Percentiles rank a stretch among this genome's conserved stretches.
Conservation (phyloP, 2,329 filamentous ascomycete species). For the Rugonectria rugulosa region DNA sequence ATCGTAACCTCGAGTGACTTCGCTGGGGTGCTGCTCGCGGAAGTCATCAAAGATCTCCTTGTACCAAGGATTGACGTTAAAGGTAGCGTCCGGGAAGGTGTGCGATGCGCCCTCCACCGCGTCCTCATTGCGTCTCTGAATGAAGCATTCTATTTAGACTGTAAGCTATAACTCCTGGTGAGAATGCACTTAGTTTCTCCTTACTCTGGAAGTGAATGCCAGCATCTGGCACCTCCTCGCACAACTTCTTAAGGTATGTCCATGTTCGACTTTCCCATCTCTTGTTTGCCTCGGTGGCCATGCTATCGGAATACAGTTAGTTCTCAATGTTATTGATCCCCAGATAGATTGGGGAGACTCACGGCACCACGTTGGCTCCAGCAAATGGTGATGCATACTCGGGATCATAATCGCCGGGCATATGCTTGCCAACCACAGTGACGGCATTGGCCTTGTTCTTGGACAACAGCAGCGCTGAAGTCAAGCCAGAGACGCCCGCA, state of each 20-base stretch:
- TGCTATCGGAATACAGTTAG: conserved; percentile 42
- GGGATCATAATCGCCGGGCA: conserved; percentile 92
- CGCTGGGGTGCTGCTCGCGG: conserved; percentile 62
- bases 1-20: conserved; percentile 71
- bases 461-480: conserved; percentile 57
- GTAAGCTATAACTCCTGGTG: conserved; percentile 4
- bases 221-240: conserved; percentile 73
- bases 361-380: conserved; percentile 82
- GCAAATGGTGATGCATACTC: conserved; percentile 93
- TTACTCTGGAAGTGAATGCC: conserved; percentile 81
- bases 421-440: conserved; percentile 83
- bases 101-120: conserved; percentile 39
- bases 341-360: conserved; percentile 46
- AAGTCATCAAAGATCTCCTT: conserved; percentile 76
- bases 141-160: conserved; percentile 49
- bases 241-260: conserved; percentile 67
- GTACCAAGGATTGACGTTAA: conserved; percentile 75
- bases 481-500: conserved; percentile 61
- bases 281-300: conserved; percentile 52
- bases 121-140: conserved; percentile 70
- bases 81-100: conserved; percentile 67
- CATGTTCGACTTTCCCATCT: conserved; percentile 71
- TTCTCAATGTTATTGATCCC: neutral
- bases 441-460: conserved; percentile 57
- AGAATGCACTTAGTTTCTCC: neutral